Evolutionary conservation across 768 basidiomycete species (phyloP).

Genomic region (Mycena floridula): DNA sequence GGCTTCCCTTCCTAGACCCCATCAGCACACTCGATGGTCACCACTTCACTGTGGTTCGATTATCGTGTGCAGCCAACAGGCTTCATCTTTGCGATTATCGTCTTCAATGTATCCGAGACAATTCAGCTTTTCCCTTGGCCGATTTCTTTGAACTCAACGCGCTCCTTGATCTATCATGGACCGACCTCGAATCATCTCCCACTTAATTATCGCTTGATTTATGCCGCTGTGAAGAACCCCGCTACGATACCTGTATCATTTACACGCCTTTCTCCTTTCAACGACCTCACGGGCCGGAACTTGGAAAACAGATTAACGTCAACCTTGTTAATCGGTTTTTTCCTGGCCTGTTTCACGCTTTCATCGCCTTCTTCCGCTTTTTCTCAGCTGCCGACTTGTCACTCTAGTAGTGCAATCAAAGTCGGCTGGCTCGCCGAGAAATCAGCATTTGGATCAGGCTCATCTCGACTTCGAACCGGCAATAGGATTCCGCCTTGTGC

Average conservation of each 20-base stretch:
- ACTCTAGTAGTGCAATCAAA: too few species aligned
- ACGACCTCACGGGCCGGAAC: too few species aligned
- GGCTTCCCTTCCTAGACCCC: constrained; percentile 49
- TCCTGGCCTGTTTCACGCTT: too few species aligned
- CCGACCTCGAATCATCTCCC: background rate
- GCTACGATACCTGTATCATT: constrained; percentile 9
- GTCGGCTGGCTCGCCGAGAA: too few species aligned
- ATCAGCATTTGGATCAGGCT: too few species aligned
- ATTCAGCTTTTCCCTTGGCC: background rate
- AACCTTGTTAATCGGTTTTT: too few species aligned
- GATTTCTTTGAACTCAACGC: background rate
- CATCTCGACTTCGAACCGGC: too few species aligned
- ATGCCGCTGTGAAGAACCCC: constrained; percentile 1
- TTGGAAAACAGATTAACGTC: too few species aligned
- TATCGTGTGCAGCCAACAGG: constrained; percentile 70
- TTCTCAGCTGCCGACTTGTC: too few species aligned
- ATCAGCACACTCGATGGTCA: constrained; percentile 57
- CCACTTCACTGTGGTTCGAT: constrained; percentile 81
- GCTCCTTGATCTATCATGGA: background rate
- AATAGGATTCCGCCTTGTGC: too few species aligned
- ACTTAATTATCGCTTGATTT: constrained; percentile 11
- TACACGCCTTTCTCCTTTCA: background rate
- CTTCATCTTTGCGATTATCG: constrained; percentile 6
- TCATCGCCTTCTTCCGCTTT: too few species aligned
- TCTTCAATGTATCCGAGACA: background rate